phyloP scores from a whole-genome alignment of 2,329 filamentous ascomycete species.

The Talaromyces albobiverticillius region DNA sequence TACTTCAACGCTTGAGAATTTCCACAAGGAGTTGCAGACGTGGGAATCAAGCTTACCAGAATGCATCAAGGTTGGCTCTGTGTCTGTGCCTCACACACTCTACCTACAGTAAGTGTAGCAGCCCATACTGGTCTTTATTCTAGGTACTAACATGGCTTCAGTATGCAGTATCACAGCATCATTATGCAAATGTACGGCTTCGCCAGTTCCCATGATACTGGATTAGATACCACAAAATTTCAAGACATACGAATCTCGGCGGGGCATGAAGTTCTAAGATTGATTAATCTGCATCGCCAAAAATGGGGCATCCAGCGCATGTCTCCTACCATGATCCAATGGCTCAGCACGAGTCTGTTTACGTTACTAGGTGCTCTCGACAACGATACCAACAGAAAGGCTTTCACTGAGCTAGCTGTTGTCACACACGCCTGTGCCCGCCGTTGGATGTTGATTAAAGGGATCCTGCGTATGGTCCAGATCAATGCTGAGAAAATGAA shows the following conservation, averaged over 20 bases:
- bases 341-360: background rate
- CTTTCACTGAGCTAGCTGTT: background rate
- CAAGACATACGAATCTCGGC: constrained; percentile 1
- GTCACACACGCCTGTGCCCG: background rate
- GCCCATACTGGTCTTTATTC: background rate
- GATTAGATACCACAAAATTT: background rate
- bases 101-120: background rate
- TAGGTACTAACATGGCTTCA: background rate
- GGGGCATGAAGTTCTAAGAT: background rate
- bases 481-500: constrained; percentile 1
- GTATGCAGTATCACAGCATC: constrained; percentile 1
- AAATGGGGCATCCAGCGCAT: constrained; percentile 6
- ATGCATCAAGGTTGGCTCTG: background rate
- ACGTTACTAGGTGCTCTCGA: background rate
- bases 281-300: background rate
- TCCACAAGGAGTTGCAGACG: background rate
- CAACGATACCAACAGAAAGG: background rate
- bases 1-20: background rate
- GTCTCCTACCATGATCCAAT: constrained; percentile 2
- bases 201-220: background rate
- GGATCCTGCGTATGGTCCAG: constrained; percentile 3
- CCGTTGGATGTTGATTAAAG: background rate
- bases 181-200: constrained; percentile 1
- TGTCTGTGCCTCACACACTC: constrained; percentile 4
- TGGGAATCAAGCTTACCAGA: background rate